Conservation (phyloP, 2,329 filamentous ascomycete species). For the Epichloe gansuensis region DNA sequence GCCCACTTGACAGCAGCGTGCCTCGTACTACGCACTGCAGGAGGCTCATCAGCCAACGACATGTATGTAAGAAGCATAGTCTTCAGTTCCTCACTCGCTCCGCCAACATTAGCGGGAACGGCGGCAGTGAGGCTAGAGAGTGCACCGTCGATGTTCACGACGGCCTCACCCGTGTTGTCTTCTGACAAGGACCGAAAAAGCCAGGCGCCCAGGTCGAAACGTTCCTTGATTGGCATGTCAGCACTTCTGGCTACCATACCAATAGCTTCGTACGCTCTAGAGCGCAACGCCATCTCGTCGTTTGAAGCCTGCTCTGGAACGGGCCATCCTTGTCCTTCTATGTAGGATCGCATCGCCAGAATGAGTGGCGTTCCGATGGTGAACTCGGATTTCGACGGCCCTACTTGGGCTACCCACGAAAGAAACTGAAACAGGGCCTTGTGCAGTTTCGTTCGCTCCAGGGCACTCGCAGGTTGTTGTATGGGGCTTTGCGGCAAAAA, state of each 20-base stretch:
- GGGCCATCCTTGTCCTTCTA: slow-evolving; percentile 77
- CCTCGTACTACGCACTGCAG: slow-evolving; percentile 58
- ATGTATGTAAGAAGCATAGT: slow-evolving; percentile 57
- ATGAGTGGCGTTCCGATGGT: slow-evolving; percentile 58
- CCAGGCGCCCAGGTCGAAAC: slow-evolving; percentile 51
- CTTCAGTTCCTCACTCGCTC: slow-evolving; percentile 24
- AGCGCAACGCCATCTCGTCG: slow-evolving; percentile 55
- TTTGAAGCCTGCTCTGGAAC: slow-evolving; percentile 42
- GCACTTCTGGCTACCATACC: slow-evolving; percentile 63
- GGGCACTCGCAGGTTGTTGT: slow-evolving; percentile 34
- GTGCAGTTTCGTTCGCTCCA: slow-evolving; percentile 69
- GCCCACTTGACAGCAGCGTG: slow-evolving; percentile 81
- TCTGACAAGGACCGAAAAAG: slow-evolving; percentile 72
- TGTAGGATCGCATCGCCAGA: slow-evolving; percentile 55
- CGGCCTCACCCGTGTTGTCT: slow-evolving; percentile 62
- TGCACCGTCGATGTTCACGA: slow-evolving; percentile 80
- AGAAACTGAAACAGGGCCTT: slow-evolving; percentile 76
- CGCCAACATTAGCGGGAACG: slow-evolving; percentile 23
- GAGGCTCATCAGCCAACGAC: slow-evolving; percentile 33
- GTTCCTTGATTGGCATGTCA: slow-evolving; percentile 38
- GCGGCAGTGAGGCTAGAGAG: slow-evolving; percentile 56
- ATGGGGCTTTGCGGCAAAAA: slow-evolving; percentile 29
- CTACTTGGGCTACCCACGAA: slow-evolving; percentile 72
- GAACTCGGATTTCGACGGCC: slow-evolving; percentile 44
- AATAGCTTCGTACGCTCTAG: slow-evolving; percentile 80